Evolutionary conservation across 371 early-diverging fungal species (phyloP).

Genomic region (Basidiobolus meristosporus): DNA sequence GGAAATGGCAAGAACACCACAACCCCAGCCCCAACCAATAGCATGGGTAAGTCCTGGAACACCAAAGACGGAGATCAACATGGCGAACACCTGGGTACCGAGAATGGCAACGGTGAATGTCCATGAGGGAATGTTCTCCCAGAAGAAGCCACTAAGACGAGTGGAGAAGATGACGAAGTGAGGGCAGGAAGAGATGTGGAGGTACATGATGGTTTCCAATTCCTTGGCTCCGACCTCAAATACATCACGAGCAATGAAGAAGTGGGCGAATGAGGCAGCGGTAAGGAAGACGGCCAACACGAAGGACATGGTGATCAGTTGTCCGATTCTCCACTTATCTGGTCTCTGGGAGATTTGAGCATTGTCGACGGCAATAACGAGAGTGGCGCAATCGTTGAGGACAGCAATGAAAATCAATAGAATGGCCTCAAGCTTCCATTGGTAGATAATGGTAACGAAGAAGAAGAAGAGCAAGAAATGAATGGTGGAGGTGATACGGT

Average conservation of each 20-base stretch:
- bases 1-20: slow-evolving; percentile 25
- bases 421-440: slow-evolving; percentile 45
- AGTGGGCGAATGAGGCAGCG: slow-evolving; percentile 49
- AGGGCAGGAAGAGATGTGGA: slow-evolving; percentile 72
- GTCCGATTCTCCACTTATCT: slow-evolving; percentile 77
- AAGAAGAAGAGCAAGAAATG: slow-evolving; percentile 82
- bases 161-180: slow-evolving; percentile 96
- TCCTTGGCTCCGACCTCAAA: slow-evolving; percentile 5
- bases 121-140: slow-evolving; percentile 62
- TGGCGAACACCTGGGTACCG: no score
- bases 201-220: slow-evolving; percentile 61
- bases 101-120: slow-evolving; percentile 63
- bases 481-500: slow-evolving; percentile 74
- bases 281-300: slow-evolving; percentile 43
- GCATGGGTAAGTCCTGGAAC: slow-evolving; percentile 21
- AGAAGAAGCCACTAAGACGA: slow-evolving; percentile 75
- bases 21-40: slow-evolving; percentile 27
- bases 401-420: slow-evolving; percentile 59
- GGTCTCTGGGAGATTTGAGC: slow-evolving; percentile 55
- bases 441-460: slow-evolving; percentile 37
- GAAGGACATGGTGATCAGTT: slow-evolving; percentile 51
- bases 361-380: slow-evolving; percentile 73
- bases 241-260: slow-evolving; percentile 24
- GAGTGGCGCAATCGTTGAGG: slow-evolving; percentile 67
- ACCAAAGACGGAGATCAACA: slow-evolving; percentile 70